Base-by-base conservation (phyloP, 1,139 yeast genomes). In the Geotrichum aggregatum region DNA sequence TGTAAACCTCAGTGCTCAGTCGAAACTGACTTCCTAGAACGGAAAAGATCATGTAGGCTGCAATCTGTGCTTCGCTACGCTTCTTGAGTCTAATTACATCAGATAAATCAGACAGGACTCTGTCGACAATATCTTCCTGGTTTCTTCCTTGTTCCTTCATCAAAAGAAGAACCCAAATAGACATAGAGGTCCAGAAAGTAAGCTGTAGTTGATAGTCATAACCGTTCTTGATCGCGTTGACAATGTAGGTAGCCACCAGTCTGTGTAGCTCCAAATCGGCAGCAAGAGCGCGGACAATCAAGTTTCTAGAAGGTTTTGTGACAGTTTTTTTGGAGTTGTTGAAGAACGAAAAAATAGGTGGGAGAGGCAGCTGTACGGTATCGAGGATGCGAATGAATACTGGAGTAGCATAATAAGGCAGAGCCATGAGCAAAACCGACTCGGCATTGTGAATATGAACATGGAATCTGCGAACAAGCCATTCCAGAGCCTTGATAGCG, bases 391-490 rank as follows among this genome's bases (percentile, higher is more conserved):
- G 80, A 50, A 82, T 76, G 68, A 92, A 92, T 2, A 86, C 74
- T 0, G 89, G 84, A 42, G 80, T 75, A 59, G 77, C 78, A 66
- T 84, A 88, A 69, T 86, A 87, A 26, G 97, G 95, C 61, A 92
- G 74, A 1, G 84, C 77, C 3, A 89, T 76, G 54, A 91, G 71
- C 44, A 94, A 64, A 38, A 92, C 66, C 54, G 75, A 66, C 66
- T 92, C 98, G 0, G 89, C 74, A 62, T 87, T 88, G 63, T 85
- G 84, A 46, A 87, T 76, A 65, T 92, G 92, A 59, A 87, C 81
- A 41, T 87, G 88, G 67, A 91, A 94, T 62, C 98, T 78, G 71
- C 98, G 84, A 24, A 92, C 84, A 38, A 92, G 79, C 98, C 98
- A 92, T 72, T 92, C 99, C 11, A 88, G 75, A 10, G 97, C 94